Percentiles rank a stretch among this genome's conserved stretches.
phyloP scores from a whole-genome alignment of 441 rosid genomes.

The Hypseocharis bilobata region DNA sequence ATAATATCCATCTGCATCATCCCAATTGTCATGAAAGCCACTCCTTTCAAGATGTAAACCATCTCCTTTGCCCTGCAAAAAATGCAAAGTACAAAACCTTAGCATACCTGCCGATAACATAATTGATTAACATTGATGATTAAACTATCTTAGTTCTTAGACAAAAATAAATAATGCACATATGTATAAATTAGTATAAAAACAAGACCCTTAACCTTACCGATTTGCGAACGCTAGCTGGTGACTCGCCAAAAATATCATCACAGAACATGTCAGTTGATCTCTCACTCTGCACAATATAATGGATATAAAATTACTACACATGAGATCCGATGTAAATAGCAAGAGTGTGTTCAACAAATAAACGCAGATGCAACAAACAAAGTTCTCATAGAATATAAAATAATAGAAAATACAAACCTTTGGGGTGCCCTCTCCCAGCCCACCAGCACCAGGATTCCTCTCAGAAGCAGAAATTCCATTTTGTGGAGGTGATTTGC shows the following conservation, averaged over 20 bases:
- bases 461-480: conserved; percentile 38
- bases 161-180: not conserved
- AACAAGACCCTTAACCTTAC: conserved; percentile 32
- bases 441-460: conserved; percentile 50
- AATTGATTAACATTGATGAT: conserved; percentile 7
- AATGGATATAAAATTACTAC: not conserved
- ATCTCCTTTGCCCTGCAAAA: conserved; percentile 58
- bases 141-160: not conserved
- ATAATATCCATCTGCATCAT: conserved; percentile 95
- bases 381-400: not conserved
- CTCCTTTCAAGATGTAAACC: conserved; percentile 60
- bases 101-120: not conserved
- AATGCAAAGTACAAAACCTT: conserved; percentile 6
- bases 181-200: not conserved
- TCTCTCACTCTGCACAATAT: conserved; percentile 67
- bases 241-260: conserved; percentile 95
- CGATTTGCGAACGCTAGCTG: conserved; percentile 51
- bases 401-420: conserved; percentile 33
- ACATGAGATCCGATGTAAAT: not conserved
- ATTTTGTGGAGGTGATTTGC: conserved; percentile 44
- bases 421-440: conserved; percentile 95
- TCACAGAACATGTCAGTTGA: conserved; percentile 70
- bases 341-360: no score
- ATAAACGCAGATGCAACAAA: not conserved
- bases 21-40: conserved; percentile 95